Conservation (phyloP, 495 filamentous ascomycete species). For the Penicillium ochrochloron region DNA sequence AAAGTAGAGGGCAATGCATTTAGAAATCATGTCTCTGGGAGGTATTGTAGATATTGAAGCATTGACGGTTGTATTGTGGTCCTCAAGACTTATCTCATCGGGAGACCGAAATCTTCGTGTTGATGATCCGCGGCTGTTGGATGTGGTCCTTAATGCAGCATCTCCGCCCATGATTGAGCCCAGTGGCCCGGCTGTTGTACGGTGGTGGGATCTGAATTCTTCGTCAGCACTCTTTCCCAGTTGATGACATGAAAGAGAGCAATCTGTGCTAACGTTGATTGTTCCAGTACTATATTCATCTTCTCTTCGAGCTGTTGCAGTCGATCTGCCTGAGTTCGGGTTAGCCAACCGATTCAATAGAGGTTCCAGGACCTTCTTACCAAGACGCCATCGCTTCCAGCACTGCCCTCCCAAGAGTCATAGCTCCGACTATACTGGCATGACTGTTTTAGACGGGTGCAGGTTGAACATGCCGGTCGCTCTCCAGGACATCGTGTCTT, state of each 20-base stretch:
- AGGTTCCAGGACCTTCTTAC: conserved; percentile 17
- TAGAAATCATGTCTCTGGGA: conserved; percentile 29
- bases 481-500: conserved; percentile 54
- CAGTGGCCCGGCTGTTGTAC: conserved; percentile 12
- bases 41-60: conserved; percentile 24
- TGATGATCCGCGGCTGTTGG: neutral
- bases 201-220: conserved; percentile 19
- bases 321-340: conserved; percentile 39
- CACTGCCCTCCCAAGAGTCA: conserved; percentile 17
- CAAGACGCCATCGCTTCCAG: conserved; percentile 24
- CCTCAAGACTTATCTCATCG: conserved; percentile 17
- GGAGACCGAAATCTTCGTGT: conserved; percentile 8
- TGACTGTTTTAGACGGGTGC: conserved; percentile 43
- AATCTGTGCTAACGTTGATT: conserved; percentile 28
- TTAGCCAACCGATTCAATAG: neutral
- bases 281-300: conserved; percentile 45
- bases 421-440: conserved; percentile 41
- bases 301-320: conserved; percentile 49
- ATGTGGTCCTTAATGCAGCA: conserved; percentile 12
- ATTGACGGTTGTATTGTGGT: conserved; percentile 18
- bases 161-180: conserved; percentile 18
- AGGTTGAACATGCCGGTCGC: conserved; percentile 48
- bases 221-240: conserved; percentile 17
- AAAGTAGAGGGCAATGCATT: conserved; percentile 42
- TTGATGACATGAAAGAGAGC: neutral